A percentile compares a stretch with the other conserved stretches of the same genome.
These are phyloP conservation scores for Salvia miltiorrhiza DNA, from an alignment of 257 asterid species.

Conservation along the genomic window DNA sequence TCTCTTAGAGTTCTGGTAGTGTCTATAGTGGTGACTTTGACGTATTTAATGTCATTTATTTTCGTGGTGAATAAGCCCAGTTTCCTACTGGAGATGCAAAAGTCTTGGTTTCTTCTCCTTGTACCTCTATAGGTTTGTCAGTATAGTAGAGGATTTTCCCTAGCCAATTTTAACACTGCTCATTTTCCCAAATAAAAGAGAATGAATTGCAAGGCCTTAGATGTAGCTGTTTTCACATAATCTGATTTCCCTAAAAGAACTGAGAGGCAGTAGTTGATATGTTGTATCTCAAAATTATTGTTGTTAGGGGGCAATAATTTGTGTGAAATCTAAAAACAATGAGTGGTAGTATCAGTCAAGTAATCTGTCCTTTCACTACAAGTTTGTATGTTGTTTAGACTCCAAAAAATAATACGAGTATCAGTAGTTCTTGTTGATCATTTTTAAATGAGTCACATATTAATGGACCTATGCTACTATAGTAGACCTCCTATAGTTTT, in stretches of 20 bases:
- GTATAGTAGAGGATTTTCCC: not conserved
- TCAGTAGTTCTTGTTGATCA: not conserved
- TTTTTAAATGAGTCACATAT: not conserved
- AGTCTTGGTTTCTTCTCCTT: not conserved
- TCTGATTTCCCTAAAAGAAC: not conserved
- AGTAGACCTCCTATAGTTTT: slow-evolving; percentile 5
- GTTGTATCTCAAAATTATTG: not conserved
- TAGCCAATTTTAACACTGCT: not conserved
- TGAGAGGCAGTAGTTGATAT: slow-evolving; percentile 5
- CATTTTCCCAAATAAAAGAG: slow-evolving; percentile 12
- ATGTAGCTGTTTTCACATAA: not conserved
- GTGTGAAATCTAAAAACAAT: not conserved
- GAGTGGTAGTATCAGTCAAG: not conserved
- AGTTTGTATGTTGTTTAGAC: slow-evolving; percentile 9
- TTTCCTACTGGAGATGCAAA: slow-evolving; percentile 19
- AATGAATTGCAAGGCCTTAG: not conserved
- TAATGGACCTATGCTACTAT: not conserved
- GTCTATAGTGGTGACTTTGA: not conserved
- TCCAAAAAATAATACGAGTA: slow-evolving; percentile 10
- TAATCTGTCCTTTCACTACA: slow-evolving; percentile 8
- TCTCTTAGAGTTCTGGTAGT: not conserved
- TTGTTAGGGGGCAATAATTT: not conserved
- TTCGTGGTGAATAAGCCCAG: not conserved
- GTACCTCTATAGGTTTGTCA: slow-evolving; percentile 8
- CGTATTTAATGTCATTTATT: not conserved